Percentiles rank a stretch among this genome's conserved stretches.
Evolutionary conservation across 2,329 filamentous ascomycete genomes (phyloP).

Genomic region (Penicillium oxalicum): DNA sequence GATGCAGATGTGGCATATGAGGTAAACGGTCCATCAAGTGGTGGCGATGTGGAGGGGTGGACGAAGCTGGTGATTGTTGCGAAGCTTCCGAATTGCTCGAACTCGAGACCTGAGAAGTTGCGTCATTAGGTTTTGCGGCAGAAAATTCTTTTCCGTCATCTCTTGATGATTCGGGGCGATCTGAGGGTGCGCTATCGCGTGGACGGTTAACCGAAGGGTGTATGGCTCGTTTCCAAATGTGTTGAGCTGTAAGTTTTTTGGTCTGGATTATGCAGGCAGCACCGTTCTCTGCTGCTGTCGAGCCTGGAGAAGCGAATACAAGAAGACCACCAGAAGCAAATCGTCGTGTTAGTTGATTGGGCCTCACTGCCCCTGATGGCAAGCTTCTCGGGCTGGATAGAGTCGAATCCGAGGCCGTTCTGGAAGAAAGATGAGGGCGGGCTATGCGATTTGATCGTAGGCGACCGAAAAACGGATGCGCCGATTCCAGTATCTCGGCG

Average conservation of each 20-base stretch:
- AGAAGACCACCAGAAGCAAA: constrained; percentile 53
- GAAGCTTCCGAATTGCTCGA: constrained; percentile 22
- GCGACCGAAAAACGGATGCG: constrained; percentile 29
- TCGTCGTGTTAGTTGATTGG: constrained; percentile 44
- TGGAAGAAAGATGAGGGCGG: constrained; percentile 11
- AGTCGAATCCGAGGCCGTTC: constrained; percentile 13
- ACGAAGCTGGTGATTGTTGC: constrained; percentile 12
- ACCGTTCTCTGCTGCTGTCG: constrained; percentile 29
- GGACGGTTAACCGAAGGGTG: constrained; percentile 24
- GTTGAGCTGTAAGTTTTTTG: constrained; percentile 28
- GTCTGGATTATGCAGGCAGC: constrained; percentile 27
- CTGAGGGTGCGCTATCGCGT: constrained; percentile 11
- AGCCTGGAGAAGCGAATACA: constrained; percentile 40
- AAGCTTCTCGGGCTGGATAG: constrained; percentile 12
- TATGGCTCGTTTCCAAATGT: constrained; percentile 28
- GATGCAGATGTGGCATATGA: constrained; percentile 68
- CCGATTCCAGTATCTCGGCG: constrained; percentile 39
- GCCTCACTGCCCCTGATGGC: constrained; percentile 20
- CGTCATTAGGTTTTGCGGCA: constrained; percentile 6
- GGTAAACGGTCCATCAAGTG: constrained; percentile 56
- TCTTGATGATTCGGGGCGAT: constrained; percentile 12
- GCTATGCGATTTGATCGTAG: constrained; percentile 23
- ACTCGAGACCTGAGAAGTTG: constrained; percentile 1
- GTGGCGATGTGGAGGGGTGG: constrained; percentile 27
- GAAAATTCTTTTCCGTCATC: constrained; percentile 10